phyloP scores from a whole-genome alignment of 1,139 yeast genomes.

The Taphrina sp. region DNA sequence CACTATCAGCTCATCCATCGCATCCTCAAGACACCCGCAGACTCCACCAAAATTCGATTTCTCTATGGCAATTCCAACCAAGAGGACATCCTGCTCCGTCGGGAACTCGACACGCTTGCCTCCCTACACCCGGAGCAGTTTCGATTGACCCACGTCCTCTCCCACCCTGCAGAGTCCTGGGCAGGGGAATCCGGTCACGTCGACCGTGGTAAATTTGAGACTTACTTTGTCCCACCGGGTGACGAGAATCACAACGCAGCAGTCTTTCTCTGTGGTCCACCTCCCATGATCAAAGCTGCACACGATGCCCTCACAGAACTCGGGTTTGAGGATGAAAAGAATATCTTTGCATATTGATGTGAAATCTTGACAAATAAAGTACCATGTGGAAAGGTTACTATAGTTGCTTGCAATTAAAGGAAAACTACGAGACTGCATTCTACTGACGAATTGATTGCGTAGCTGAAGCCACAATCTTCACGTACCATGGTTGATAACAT shows the following conservation, averaged over 20 bases:
- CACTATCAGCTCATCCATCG: constrained; percentile 71
- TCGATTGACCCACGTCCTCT: constrained; percentile 34
- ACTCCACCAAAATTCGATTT: constrained; percentile 77
- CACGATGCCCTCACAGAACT: constrained; percentile 6
- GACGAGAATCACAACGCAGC: neutral
- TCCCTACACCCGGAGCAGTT: constrained; percentile 45
- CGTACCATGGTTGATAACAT: constrained; percentile 15
- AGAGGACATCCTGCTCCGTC: constrained; percentile 71
- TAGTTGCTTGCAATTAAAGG: too few relatives aligned
- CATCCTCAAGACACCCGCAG: constrained; percentile 67
- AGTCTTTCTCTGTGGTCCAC: constrained; percentile 11
- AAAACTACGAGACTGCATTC: too few relatives aligned
- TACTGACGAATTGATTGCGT: too few relatives aligned
- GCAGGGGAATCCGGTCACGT: constrained; percentile 34
- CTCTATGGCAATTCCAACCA: constrained; percentile 76
- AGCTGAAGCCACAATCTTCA: neutral
- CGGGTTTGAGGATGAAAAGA: constrained; percentile 14
- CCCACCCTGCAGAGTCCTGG: constrained; percentile 27
- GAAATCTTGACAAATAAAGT: neutral
- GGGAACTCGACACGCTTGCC: constrained; percentile 68
- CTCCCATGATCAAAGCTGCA: constrained; percentile 17
- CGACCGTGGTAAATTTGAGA: constrained; percentile 4
- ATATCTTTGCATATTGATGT: neutral
- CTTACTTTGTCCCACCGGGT: neutral
- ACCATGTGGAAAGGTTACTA: too few relatives aligned